A percentile compares a stretch with the other conserved stretches of the same genome.
These are phyloP conservation scores for Mimosa bimucronata DNA, from an alignment of 306 rosid genomes.

Conservation along the genomic window DNA sequence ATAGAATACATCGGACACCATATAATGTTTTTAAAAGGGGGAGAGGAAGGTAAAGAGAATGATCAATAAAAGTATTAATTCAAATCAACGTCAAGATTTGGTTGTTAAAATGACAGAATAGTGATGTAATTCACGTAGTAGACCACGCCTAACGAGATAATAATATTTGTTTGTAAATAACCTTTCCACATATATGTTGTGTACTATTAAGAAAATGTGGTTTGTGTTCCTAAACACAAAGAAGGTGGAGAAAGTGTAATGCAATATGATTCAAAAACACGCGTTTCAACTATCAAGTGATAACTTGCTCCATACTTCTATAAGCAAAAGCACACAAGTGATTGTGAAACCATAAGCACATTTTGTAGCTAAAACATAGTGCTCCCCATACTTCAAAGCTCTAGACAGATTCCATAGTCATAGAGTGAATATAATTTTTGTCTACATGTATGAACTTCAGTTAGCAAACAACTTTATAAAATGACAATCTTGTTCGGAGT, in stretches of 20 bases:
- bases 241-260: background rate
- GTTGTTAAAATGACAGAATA: too few species aligned
- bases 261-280: background rate
- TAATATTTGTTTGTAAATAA: background rate
- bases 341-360: background rate
- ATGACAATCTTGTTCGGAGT: too few species aligned
- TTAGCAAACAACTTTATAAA: background rate
- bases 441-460: background rate
- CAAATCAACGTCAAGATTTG: too few species aligned
- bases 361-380: background rate
- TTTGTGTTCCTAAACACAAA: background rate
- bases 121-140: too few species aligned
- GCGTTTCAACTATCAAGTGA: background rate
- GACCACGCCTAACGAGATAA: too few species aligned
- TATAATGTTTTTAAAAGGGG: too few species aligned
- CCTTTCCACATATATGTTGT: background rate
- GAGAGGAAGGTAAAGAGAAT: too few species aligned
- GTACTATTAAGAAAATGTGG: background rate
- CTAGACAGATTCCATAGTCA: background rate
- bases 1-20: too few species aligned
- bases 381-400: background rate
- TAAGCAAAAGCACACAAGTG: background rate
- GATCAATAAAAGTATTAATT: too few species aligned
- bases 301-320: background rate
- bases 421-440: background rate